A percentile compares a stretch with the other conserved stretches of the same genome.
Evolutionary conservation across 1,139 yeast species (phyloP).

Genomic region (Candida anutae): DNA sequence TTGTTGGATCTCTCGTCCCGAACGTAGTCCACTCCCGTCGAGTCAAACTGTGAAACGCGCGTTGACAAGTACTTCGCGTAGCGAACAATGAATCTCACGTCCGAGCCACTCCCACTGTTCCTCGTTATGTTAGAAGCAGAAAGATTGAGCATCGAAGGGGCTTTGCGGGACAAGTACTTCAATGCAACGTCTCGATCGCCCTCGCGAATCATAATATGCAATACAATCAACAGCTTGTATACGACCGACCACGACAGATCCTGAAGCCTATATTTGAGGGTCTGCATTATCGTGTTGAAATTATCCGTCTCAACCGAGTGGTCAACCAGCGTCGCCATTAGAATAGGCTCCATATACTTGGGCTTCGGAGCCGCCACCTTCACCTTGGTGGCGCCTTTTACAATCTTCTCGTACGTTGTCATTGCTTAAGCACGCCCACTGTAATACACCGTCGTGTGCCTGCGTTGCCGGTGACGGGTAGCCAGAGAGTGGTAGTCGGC

Average conservation of each 20-base stretch:
- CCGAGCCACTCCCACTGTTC: slow-evolving; percentile 33
- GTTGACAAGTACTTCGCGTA: slow-evolving; percentile 66
- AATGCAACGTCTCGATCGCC: slow-evolving; percentile 72
- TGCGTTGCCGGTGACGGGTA: too few species aligned
- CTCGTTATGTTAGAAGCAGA: slow-evolving; percentile 23
- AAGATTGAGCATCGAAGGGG: slow-evolving; percentile 49
- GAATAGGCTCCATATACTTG: slow-evolving; percentile 87
- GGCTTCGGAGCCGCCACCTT: slow-evolving; percentile 97
- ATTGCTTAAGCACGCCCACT: too few species aligned
- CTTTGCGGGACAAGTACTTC: slow-evolving; percentile 51
- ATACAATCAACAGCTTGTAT: slow-evolving; percentile 73
- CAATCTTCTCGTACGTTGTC: slow-evolving; percentile 42
- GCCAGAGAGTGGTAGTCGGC: too few species aligned
- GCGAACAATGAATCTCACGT: slow-evolving; percentile 54
- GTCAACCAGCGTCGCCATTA: slow-evolving; percentile 58
- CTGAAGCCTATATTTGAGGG: slow-evolving; percentile 52
- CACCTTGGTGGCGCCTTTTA: slow-evolving; percentile 43
- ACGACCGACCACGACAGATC: slow-evolving; percentile 89
- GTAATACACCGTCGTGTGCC: too few species aligned
- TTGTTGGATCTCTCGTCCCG: slow-evolving; percentile 56
- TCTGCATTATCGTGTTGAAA: slow-evolving; percentile 60
- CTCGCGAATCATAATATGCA: slow-evolving; percentile 88
- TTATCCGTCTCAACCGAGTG: slow-evolving; percentile 42
- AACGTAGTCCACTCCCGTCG: slow-evolving; percentile 68
- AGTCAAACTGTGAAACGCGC: slow-evolving; percentile 62